Evolutionary conservation across 78 protist species (phyloP).

Genomic region (Trichosphaerium sp.): DNA sequence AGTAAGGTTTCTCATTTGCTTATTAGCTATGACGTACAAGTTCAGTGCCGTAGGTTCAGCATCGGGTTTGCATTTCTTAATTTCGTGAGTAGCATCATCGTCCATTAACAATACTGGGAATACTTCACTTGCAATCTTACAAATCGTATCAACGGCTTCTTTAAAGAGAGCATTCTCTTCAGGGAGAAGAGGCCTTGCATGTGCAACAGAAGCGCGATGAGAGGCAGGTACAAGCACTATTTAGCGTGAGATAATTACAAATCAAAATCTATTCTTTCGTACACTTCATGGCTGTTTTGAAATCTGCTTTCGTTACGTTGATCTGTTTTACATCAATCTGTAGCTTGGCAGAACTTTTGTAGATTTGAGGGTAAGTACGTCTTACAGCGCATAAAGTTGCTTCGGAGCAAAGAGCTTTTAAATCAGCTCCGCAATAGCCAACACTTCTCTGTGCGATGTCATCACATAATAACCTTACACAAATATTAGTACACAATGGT

Average conservation of each 20-base stretch:
- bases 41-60: background rate
- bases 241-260: too few species aligned
- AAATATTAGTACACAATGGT: too few species aligned
- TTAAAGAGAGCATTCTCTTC: conserved; percentile 7
- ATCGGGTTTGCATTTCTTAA: background rate
- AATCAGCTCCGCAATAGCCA: conserved; percentile 76
- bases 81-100: background rate
- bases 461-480: background rate
- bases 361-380: conserved; percentile 65
- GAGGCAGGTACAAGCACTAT: conserved; percentile 37
- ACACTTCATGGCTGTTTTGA: conserved; percentile 30
- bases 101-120: background rate
- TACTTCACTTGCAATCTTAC: background rate
- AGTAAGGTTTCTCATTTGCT: background rate
- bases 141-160: background rate
- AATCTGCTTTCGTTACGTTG: conserved; percentile 10
- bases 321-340: conserved; percentile 15
- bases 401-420: conserved; percentile 65
- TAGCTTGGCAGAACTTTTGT: conserved; percentile 17
- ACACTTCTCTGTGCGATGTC: conserved; percentile 26
- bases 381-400: conserved; percentile 54
- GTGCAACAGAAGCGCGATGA: background rate
- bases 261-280: too few species aligned
- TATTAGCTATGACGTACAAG: background rate
- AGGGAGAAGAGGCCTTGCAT: conserved; percentile 8